Evolutionary conservation across 768 basidiomycete species (phyloP), one percentile per base, ranked within the genome.

Genomic region (Scleroderma citrinum): DNA sequence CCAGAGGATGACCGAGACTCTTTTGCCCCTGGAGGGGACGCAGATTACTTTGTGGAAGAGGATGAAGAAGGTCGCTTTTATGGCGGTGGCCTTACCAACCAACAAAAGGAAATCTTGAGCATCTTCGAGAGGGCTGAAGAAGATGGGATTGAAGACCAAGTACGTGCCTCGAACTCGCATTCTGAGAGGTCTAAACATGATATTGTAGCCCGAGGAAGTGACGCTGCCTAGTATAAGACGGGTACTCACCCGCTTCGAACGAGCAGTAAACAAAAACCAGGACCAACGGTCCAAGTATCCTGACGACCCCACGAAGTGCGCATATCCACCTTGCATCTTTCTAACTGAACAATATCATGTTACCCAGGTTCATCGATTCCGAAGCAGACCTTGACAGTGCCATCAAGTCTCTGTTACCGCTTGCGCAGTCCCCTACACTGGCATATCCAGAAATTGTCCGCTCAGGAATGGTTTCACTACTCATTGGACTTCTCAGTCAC

Each of bases 271-370:
- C 65, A 97, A 94, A 71, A 99, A 99, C 66, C 89, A 94, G 60
- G 92, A 94, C 64, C 86, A 95, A 62, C 77, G 96, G 26, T 94
- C 92, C n/a, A 96, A 96, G 66, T 90, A 89, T 64, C 87, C 91
- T 0, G 78, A 89, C 51, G 91, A 97, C 57, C 94, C 94, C 2
- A 78, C 92, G 38, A 96, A 87, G 94, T 94, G 56, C 51, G 76
- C 43, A 11, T 17, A 42, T n/a, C 11, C 7, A 8, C 5, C 43
- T 38, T 17, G 30, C 34, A 20, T 41, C n/a, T 10, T 19, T n/a
- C 3, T 12, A 40, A 26, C 20, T 66, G 40, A n/a, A 54, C 26
- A 21, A 42, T 29, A 19, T 44, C n/a, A 37, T 29, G 11, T 23
- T 30, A 8, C 23, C 19, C 43, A 98, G 95, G 67, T 99, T 98